A percentile compares a stretch with the other conserved stretches of the same genome.
Evolutionary conservation across 805 yeast species (phyloP).

Genomic region (Candida alai): DNA sequence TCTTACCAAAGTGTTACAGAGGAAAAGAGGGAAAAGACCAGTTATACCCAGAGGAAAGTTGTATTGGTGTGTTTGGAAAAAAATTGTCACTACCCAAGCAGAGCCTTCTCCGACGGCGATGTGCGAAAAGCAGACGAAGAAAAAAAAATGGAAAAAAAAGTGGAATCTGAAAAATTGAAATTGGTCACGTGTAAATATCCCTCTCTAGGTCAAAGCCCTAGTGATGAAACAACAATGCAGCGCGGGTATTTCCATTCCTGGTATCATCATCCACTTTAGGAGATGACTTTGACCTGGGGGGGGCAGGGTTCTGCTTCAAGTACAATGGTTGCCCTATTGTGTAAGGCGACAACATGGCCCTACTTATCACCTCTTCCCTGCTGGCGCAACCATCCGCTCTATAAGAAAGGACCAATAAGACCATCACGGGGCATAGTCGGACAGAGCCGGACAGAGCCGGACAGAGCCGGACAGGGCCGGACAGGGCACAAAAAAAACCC

Average conservation of each 20-base stretch:
- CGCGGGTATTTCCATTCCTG: neutral
- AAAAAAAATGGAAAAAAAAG: neutral
- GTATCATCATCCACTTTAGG: too few relatives aligned
- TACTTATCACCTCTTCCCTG: too few relatives aligned
- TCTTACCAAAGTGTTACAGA: constrained; percentile 31
- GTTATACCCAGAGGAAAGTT: neutral
- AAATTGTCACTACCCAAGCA: constrained; percentile 1
- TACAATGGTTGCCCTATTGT: neutral
- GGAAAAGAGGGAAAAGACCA: neutral
- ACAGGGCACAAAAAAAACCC: too few relatives aligned
- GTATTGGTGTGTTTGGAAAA: constrained; percentile 5
- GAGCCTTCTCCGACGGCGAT: neutral
- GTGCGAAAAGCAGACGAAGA: neutral
- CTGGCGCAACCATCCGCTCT: too few relatives aligned
- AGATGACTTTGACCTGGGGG: neutral
- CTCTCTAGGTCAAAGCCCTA: constrained; percentile 1
- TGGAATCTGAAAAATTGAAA: neutral
- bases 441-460: too few relatives aligned
- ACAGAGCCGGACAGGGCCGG: too few relatives aligned
- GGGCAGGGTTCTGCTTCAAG: neutral
- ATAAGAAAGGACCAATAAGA: too few relatives aligned
- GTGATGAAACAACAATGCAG: neutral
- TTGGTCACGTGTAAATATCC: constrained; percentile 1
- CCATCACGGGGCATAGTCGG: too few relatives aligned
- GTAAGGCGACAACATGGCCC: neutral